Base-by-base conservation (phyloP, 225 moss, liverwort and hornwort genomes). In the Takakia lepidozioides region DNA sequence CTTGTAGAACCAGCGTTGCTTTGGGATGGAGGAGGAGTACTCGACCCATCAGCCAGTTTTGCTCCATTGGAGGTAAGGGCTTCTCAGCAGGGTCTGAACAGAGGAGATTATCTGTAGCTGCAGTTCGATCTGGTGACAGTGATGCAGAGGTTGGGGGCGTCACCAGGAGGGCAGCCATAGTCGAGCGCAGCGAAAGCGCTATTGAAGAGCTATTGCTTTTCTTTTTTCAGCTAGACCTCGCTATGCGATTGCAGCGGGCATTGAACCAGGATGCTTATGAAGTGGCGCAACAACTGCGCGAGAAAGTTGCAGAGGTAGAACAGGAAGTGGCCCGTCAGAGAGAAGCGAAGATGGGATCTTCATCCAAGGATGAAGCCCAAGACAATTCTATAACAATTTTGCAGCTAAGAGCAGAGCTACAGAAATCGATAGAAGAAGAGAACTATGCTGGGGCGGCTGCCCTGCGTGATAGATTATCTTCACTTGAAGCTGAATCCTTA, bases 231-330 rank as follows among this genome's bases (percentile, higher is more conserved):
- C 61, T 93, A n/a, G 93, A 93, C 42, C 67, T 93, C 28, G 69
- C 88, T 10, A 86, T 86, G 5, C 64, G 93, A 49, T 65, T 93
- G 54, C 85, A 91, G 58, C 84, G 91, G 51, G 98, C 98, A 37
- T 51, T 99, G 46, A 99, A 99, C 58, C 67, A 85, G 57, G 87
- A 99, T 43, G 73, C 87, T 61, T 99, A 99, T 62, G 91, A 91
- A 37, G 81, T 67, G 32, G 91, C 98, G 20, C 91, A 99, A 73
- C 78, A 83, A 58, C 62, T 99, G 69, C 69, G 98, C 5, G 98
- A 91, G 51, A 91, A 91, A 65, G 87, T 99, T 51, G 76, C 81
- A 48, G 87, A 98, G 76, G 91, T 98, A 57, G 91, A 88, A 56
- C 72, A 70, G 47, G 87, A 87, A 62, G 78, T 85, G 54, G 68